Conservation (phyloP, 352 stramenopile genomes). For the Pythium utonaiense region DNA sequence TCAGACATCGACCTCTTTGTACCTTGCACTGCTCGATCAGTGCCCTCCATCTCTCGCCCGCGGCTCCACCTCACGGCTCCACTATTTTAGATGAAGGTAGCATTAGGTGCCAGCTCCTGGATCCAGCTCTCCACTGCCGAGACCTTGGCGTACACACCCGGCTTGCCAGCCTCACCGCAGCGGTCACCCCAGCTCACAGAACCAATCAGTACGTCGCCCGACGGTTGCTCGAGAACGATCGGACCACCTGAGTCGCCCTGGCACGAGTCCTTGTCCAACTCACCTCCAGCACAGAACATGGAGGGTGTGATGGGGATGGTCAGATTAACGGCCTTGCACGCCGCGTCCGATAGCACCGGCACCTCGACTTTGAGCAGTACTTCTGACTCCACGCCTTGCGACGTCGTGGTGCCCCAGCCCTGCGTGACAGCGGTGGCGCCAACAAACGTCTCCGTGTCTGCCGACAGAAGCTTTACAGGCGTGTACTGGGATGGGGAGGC, state of each 20-base stretch:
- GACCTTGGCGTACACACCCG: conserved; percentile 53
- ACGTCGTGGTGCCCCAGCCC: conserved; percentile 25
- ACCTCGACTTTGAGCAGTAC: conserved; percentile 39
- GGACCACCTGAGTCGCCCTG: conserved; percentile 59
- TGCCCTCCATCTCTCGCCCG: too few species aligned
- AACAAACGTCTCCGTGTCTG: not conserved
- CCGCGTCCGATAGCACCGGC: conserved; percentile 22
- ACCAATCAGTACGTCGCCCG: conserved; percentile 36
- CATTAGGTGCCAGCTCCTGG: not conserved
- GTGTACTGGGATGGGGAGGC: not conserved
- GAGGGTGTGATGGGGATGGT: conserved; percentile 8
- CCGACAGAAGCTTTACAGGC: conserved; percentile 1
- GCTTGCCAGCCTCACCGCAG: conserved; percentile 43
- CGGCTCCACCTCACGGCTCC: too few species aligned
- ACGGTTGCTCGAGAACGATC: conserved; percentile 29
- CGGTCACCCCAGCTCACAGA: conserved; percentile 58
- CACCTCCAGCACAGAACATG: conserved; percentile 55
- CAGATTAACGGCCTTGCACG: conserved; percentile 28
- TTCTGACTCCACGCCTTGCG: conserved; percentile 19
- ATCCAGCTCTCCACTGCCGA: conserved; percentile 45
- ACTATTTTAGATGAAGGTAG: not conserved
- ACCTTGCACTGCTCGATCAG: too few species aligned
- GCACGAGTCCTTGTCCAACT: conserved; percentile 39
- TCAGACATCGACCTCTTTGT: too few species aligned
- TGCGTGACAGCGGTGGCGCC: conserved; percentile 26